Percentiles rank a stretch among this genome's conserved stretches.
Evolutionary conservation across 352 stramenopile genomes (phyloP).

Genomic region (Stramenopiles sp.): DNA sequence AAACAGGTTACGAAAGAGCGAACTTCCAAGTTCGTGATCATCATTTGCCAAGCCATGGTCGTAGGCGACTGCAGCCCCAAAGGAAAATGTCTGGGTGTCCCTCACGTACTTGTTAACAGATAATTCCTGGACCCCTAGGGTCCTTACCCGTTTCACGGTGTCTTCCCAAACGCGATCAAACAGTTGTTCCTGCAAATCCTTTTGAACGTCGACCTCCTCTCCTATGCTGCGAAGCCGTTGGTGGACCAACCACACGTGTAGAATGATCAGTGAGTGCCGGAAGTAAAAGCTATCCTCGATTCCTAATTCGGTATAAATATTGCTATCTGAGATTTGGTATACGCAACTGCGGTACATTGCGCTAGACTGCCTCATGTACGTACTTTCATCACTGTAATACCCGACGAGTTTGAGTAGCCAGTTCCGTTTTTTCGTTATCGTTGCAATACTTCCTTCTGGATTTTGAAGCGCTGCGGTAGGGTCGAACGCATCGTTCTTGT

Average conservation of each 20-base stretch:
- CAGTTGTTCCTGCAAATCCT: conserved; percentile 73
- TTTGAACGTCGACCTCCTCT: conserved; percentile 41
- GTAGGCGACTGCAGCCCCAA: conserved; percentile 77
- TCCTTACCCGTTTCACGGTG: conserved; percentile 69
- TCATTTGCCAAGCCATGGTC: conserved; percentile 44
- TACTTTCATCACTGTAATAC: conserved; percentile 60
- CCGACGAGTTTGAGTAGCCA: conserved; percentile 19
- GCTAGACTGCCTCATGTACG: conserved; percentile 42
- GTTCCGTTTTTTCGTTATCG: not conserved
- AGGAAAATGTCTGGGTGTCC: conserved; percentile 81
- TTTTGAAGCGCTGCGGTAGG: too few relatives aligned
- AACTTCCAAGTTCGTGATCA: conserved; percentile 27
- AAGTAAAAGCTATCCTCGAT: conserved; percentile 58
- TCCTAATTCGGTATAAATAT: conserved; percentile 44
- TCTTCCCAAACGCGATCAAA: conserved; percentile 92
- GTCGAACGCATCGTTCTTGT: too few relatives aligned
- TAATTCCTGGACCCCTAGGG: conserved; percentile 70
- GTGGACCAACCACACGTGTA: conserved; percentile 88
- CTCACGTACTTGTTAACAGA: conserved; percentile 86
- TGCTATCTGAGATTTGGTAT: conserved; percentile 43
- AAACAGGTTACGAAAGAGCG: conserved; percentile 21
- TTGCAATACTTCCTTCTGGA: too few relatives aligned
- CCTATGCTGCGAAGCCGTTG: conserved; percentile 53
- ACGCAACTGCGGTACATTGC: conserved; percentile 54
- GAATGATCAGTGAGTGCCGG: conserved; percentile 73